Conservation (phyloP, 176 grass and related monocot species). For the Triticum timopheevii region DNA sequence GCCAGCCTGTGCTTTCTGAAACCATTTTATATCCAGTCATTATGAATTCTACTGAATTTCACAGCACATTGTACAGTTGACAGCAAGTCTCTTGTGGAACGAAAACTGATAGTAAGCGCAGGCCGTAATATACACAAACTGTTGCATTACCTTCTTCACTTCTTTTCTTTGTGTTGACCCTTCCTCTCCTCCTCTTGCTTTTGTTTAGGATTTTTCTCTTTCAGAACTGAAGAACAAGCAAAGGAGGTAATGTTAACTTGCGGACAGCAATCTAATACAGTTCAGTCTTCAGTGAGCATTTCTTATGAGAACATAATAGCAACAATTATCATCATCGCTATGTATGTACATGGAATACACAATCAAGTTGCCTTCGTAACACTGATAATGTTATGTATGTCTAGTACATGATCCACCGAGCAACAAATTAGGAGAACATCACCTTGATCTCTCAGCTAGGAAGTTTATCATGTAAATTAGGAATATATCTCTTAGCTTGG, state of each 20-base stretch:
- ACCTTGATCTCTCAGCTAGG: too few relatives aligned
- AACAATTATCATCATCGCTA: not conserved
- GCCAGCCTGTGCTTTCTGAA: constrained; percentile 71
- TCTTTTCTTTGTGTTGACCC: constrained; percentile 73
- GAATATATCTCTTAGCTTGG: too few relatives aligned
- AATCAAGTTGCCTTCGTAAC: too few relatives aligned
- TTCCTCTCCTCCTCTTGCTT: constrained; percentile 89
- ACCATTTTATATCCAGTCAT: not conserved
- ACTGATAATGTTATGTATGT: too few relatives aligned
- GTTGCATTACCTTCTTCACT: constrained; percentile 69
- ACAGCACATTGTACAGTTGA: not conserved
- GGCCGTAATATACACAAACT: not conserved
- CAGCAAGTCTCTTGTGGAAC: not conserved
- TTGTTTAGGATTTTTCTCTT: constrained; percentile 78
- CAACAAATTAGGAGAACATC: too few relatives aligned
- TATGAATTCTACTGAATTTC: constrained; percentile 15
- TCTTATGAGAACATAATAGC: not conserved
- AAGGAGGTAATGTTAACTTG: not conserved
- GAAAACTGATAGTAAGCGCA: not conserved
- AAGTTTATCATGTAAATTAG: too few relatives aligned
- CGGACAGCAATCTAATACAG: not conserved
- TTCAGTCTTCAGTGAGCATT: not conserved
- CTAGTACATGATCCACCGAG: too few relatives aligned
- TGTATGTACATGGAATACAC: not conserved
- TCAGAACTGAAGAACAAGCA: constrained; percentile 52